Base-by-base conservation (phyloP, 805 yeast genomes). In the Lachancea meyersii region DNA sequence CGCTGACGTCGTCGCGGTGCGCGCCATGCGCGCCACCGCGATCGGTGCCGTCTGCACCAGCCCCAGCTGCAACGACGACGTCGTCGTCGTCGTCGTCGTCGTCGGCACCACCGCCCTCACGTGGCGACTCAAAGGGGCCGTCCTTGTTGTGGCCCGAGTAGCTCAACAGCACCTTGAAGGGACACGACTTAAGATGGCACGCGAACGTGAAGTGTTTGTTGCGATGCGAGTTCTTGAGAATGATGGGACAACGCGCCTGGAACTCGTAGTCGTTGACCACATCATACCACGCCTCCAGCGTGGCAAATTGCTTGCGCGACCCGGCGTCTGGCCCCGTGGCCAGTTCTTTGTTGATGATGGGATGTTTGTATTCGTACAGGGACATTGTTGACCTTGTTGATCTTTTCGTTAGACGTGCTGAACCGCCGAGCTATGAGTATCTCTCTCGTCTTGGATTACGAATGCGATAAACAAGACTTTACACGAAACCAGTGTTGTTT, bases 121-220 rank as follows among this genome's bases (percentile, higher is more conserved):
- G 20, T 10, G 32, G 13, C 5, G 37, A 34, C 18, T 31, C 36
- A 19, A 39, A 39, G 17, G 43, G 41, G 22, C 38, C 41, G 18
- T 49, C 52, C 18, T 48, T 47, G 30, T 48, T 48, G 24, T 48
- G 52, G 28, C 57, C 59, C 43, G 56, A 55, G 41, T 60, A 60
- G 44, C 65, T 60, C 27, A 62, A 41, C 34, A 61, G 40, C 16
- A 62, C 58, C 39, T 58, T 61, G 40, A 62, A 62, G 10, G 62
- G 59, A 41, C 67, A 62, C 41, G 51, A 49, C 42, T 61, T 61
- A 37, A 58, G 41, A 47, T 60, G 64, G 42, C 67, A 62, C 30
- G 65, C 64, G 48, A 58, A 62, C 35, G 67, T 62, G 48, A 58
- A 62, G 48, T 62, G 65, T 38, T 57, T 62, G 42, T 60, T 59